A percentile compares a stretch with the other conserved stretches of the same genome.
Evolutionary conservation across 768 basidiomycete genomes (phyloP).

Genomic region (Tulasnella sp.): DNA sequence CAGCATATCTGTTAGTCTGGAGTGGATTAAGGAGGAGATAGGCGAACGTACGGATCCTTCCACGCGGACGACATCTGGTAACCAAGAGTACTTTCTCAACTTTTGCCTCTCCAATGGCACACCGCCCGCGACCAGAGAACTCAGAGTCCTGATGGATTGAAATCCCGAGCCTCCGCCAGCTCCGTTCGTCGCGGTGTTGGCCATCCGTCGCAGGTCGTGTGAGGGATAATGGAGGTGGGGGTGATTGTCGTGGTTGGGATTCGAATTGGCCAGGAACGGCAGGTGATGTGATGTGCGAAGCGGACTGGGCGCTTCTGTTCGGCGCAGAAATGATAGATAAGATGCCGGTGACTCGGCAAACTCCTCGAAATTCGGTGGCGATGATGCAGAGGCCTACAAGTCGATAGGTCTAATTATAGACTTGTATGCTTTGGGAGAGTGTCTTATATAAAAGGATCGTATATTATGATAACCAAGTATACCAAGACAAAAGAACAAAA

Average conservation of each 20-base stretch:
- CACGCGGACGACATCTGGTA: slow-evolving; percentile 79
- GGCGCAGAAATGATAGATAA: not conserved
- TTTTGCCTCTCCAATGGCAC: slow-evolving; percentile 12
- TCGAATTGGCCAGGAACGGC: not conserved
- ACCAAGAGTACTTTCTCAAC: slow-evolving; percentile 68
- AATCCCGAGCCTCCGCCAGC: slow-evolving; percentile 8
- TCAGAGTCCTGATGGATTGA: slow-evolving; percentile 25
- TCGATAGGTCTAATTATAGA: no score
- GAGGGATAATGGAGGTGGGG: slow-evolving; percentile 6
- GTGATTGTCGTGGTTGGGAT: not conserved
- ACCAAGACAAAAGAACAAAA: not conserved
- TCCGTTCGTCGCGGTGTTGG: not conserved
- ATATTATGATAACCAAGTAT: not conserved
- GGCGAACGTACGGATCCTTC: slow-evolving; percentile 66
- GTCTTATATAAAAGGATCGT: not conserved
- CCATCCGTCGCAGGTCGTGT: not conserved
- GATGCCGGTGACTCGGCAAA: not conserved
- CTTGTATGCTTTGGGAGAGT: no score
- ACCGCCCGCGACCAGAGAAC: not conserved
- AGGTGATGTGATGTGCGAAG: not conserved
- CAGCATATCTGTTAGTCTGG: no score
- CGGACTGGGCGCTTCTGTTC: not conserved
- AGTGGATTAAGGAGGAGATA: not conserved
- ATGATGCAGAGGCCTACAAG: not conserved
- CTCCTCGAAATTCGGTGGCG: not conserved